Conservation (phyloP, 2,329 filamentous ascomycete genomes). For the Colletotrichum eremochloae region DNA sequence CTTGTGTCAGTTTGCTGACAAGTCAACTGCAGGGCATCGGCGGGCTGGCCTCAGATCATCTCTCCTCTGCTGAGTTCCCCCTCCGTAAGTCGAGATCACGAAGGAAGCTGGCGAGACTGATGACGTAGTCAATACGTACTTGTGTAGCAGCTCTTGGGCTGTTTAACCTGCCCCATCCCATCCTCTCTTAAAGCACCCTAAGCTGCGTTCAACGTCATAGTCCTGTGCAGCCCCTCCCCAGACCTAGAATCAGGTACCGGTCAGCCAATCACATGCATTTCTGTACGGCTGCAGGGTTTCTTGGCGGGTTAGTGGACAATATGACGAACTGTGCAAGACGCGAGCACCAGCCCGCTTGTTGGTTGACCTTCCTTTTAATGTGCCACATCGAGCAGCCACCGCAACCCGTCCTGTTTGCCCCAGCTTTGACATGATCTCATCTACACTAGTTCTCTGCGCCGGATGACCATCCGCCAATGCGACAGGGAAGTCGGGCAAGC, state of each 20-base stretch:
- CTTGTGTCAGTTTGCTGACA: not conserved
- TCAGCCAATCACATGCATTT: slow-evolving; percentile 25
- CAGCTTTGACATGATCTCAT: slow-evolving; percentile 31
- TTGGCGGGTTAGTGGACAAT: slow-evolving; percentile 32
- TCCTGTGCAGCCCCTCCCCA: slow-evolving; percentile 14
- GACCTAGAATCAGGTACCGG: slow-evolving; percentile 13
- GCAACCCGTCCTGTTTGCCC: slow-evolving; percentile 26
- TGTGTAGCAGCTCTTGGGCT: not conserved
- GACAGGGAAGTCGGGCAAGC: not conserved
- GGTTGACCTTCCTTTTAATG: slow-evolving; percentile 1
- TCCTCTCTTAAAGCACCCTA: not conserved
- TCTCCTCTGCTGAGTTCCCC: not conserved
- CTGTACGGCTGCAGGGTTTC: slow-evolving; percentile 23
- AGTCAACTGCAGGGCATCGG: not conserved
- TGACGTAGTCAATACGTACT: slow-evolving; percentile 28
- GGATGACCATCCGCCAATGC: not conserved
- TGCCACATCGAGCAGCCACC: slow-evolving; percentile 25
- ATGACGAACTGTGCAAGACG: slow-evolving; percentile 27
- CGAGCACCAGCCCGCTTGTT: slow-evolving; percentile 22
- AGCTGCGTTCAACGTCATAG: slow-evolving; percentile 31
- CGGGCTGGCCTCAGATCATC: not conserved
- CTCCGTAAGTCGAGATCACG: not conserved
- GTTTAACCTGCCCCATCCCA: not conserved
- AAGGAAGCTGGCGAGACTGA: not conserved
- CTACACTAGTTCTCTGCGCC: not conserved